phyloP scores from a whole-genome alignment of 2,329 filamentous ascomycete species.

The Myriangium duriaei region DNA sequence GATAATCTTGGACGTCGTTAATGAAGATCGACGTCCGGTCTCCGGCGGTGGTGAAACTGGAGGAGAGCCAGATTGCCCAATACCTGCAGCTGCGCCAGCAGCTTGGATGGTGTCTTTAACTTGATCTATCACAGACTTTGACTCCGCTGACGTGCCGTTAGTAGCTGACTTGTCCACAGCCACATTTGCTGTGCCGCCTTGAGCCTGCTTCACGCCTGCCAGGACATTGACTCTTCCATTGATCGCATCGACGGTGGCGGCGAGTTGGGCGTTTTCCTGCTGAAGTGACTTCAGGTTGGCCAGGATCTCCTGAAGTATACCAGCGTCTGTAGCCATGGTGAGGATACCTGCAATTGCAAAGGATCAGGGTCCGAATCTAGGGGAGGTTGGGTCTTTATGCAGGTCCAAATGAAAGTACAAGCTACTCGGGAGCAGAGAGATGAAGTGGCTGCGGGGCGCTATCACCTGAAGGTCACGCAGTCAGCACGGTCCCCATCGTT shows the following conservation, averaged over 20 bases:
- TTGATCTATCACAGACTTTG: slow-evolving; percentile 4
- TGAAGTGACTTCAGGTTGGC: slow-evolving; percentile 43
- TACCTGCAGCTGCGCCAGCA: neutral
- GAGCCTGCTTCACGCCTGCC: slow-evolving; percentile 44
- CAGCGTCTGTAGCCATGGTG: slow-evolving; percentile 6
- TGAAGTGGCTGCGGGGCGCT: too few relatives aligned
- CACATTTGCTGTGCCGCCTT: slow-evolving; percentile 31
- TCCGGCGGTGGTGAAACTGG: slow-evolving; percentile 3
- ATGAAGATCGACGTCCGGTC: slow-evolving; percentile 25
- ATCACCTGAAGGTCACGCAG: too few relatives aligned
- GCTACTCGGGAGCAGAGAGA: too few relatives aligned
- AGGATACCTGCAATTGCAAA: too few relatives aligned
- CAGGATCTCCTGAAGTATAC: slow-evolving; percentile 43
- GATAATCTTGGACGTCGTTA: slow-evolving; percentile 47
- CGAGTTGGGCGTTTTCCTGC: slow-evolving; percentile 42
- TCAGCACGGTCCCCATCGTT: too few relatives aligned
- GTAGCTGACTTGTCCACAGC: neutral
- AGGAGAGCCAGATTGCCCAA: neutral
- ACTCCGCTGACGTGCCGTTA: neutral
- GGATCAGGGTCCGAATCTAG: too few relatives aligned
- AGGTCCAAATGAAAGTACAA: too few relatives aligned
- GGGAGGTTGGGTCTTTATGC: too few relatives aligned
- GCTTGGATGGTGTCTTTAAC: neutral
- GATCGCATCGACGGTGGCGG: slow-evolving; percentile 46
- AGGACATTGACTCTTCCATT: slow-evolving; percentile 50